Base-by-base conservation (phyloP, 2,329 filamentous ascomycete species). In the Fusarium nelsonii region DNA sequence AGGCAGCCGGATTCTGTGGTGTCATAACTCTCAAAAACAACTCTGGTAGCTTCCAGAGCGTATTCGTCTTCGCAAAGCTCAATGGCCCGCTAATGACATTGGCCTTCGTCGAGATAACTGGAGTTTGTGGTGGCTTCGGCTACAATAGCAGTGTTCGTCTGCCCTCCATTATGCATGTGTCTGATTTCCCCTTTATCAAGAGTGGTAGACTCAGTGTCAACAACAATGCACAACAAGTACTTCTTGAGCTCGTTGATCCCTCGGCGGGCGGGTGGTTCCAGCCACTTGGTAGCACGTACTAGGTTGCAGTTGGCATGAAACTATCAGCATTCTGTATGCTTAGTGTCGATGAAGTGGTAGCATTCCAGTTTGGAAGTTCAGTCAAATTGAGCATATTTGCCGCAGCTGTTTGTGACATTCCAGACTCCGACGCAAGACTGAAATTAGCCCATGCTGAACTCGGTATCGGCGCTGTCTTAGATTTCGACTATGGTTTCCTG, bases 1-100 rank as follows among this genome's bases (percentile, higher is more conserved):
- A 77, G 34, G 82, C 81, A 0, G 79, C 78, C 0, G 82, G 82
- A 8, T 78, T 77, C 60, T 84, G 83, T 65, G 79, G 78, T 8
- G 44, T 60, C 0, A 52, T 58, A 9, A 70, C 61, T 6, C 63
- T 62, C 9, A 39, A 68, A 4, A 68, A 62, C 20, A 43, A 20
- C 23, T 30, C 6, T 43, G 18, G 26, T 4, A 61, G 61, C 6
- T 79, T 75, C 67, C 75, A 65, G 12, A 74, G 72, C 8, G 71
- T 79, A 2, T 83, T 83, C 54, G 70, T 83, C 0, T 83, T 77
- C 59, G 78, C 73, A 10, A 76, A 72, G 28, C 73, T 84, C 0
- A 65, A 79, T 10, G 81, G 82, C 0, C 81, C 81, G 0, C 71
- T 83, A 4, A 51, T 82, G 12, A 72, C 72, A 0, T 67, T 84